Percentiles rank a stretch among this genome's conserved stretches.
Conservation (phyloP, 192 early-diverging fungal species). For the Podila horticola region DNA sequence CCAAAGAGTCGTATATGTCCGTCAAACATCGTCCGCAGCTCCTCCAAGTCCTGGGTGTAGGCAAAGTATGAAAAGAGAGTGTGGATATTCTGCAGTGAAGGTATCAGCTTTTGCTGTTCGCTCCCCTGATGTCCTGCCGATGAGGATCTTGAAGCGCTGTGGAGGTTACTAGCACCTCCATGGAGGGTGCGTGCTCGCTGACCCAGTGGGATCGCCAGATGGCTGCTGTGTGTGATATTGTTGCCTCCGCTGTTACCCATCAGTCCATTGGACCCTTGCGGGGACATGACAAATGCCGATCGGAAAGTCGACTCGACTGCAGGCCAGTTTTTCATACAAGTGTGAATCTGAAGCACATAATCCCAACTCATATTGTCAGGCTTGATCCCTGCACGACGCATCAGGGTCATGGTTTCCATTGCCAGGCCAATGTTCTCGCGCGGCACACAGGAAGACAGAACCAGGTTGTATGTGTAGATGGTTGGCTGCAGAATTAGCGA, state of each 20-base stretch:
- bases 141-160: not conserved
- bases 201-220: conserved; percentile 30
- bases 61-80: conserved; percentile 44
- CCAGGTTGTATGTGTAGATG: conserved; percentile 34
- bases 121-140: not conserved
- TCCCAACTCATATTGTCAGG: conserved; percentile 49
- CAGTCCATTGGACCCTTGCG: not conserved
- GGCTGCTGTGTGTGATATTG: not conserved
- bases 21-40: conserved; percentile 41
- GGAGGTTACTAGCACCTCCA: conserved; percentile 11
- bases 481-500: conserved; percentile 20
- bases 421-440: conserved; percentile 39
- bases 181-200: conserved; percentile 26
- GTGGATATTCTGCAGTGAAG: conserved; percentile 35
- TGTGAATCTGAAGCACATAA: conserved; percentile 37
- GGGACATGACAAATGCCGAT: conserved; percentile 18
- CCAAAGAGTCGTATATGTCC: conserved; percentile 49
- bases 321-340: conserved; percentile 34
- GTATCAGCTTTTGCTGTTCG: conserved; percentile 21
- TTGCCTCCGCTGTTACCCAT: not conserved
- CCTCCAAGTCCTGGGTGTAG: conserved; percentile 49
- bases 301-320: conserved; percentile 35
- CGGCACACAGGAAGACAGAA: conserved; percentile 36
- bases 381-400: conserved; percentile 36
- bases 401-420: conserved; percentile 24